A percentile compares a stretch with the other conserved stretches of the same genome.
phyloP scores from a whole-genome alignment of 2,329 filamentous ascomycete genomes.

The Calonectria henricotiae region DNA sequence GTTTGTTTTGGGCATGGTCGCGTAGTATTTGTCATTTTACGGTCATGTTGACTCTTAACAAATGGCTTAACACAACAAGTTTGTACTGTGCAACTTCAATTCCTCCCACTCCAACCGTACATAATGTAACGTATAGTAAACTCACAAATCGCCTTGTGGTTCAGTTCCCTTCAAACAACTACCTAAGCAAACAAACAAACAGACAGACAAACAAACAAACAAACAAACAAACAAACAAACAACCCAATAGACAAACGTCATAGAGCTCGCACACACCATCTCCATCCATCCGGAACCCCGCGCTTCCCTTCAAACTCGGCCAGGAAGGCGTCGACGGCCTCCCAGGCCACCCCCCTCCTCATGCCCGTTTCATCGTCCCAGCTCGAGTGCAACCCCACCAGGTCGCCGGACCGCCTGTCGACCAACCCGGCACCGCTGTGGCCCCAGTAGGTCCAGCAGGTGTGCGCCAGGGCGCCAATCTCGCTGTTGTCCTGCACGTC shows the following conservation, averaged over 20 bases:
- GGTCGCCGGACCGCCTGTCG: conserved; percentile 55
- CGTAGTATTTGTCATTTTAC: no score
- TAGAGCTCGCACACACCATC: conserved; percentile 32
- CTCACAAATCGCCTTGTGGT: no score
- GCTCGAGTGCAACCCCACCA: conserved; percentile 69
- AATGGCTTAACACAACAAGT: not conserved
- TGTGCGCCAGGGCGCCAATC: conserved; percentile 69
- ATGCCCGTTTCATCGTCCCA: conserved; percentile 70
- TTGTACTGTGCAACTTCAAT: no score
- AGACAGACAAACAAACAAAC: not conserved
- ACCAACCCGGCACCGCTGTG: conserved; percentile 69
- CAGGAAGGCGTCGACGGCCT: conserved; percentile 63
- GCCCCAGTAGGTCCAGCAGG: conserved; percentile 73
- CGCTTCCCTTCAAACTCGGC: conserved; percentile 43
- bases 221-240: not conserved
- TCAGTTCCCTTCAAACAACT: not conserved
- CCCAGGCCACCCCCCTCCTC: conserved; percentile 65
- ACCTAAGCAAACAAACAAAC: not conserved
- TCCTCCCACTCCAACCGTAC: no score
- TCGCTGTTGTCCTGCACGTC: conserved; percentile 68
- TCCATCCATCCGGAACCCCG: conserved; percentile 36
- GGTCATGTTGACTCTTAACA: no score
- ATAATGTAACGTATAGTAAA: no score
- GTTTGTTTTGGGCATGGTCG: not conserved
- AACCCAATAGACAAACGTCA: no score